These are phyloP conservation scores for Pistacia integerrima DNA, from an alignment of 345 rosid genomes.

Conservation along the genomic window DNA sequence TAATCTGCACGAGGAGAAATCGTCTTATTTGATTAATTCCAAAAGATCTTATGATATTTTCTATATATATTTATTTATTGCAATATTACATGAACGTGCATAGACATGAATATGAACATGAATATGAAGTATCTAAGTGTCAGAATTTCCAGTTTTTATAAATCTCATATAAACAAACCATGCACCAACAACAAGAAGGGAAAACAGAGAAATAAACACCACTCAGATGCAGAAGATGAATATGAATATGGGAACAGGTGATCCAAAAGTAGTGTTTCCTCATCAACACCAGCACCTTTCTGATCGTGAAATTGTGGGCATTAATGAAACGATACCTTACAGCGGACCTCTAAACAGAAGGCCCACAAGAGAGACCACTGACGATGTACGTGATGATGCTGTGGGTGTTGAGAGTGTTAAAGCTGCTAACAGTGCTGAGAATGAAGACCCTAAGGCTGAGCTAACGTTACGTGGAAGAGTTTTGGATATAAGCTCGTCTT, in stretches of 20 bases:
- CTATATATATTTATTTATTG: too few species aligned
- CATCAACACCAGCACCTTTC: conserved; percentile 40
- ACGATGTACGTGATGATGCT: conserved; percentile 43
- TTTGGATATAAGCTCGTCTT: conserved; percentile 48
- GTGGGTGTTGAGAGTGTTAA: conserved; percentile 36
- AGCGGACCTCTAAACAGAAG: conserved; percentile 59
- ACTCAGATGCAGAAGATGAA: conserved; percentile 12
- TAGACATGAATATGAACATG: too few species aligned
- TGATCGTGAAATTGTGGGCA: conserved; percentile 38
- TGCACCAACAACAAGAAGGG: too few species aligned
- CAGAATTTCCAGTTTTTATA: too few species aligned
- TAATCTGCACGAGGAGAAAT: too few species aligned
- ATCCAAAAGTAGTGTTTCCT: not conserved
- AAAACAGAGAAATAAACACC: not conserved
- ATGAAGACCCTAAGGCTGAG: conserved; percentile 39
- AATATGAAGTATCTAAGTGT: too few species aligned
- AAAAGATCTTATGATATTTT: too few species aligned
- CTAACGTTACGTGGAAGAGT: conserved; percentile 41
- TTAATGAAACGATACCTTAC: conserved; percentile 22
- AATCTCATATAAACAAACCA: too few species aligned
- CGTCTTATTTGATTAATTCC: too few species aligned
- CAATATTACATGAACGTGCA: too few species aligned
- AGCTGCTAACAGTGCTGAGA: conserved; percentile 33
- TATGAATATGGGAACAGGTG: conserved; percentile 28
- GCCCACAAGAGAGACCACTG: conserved; percentile 39